Conservation (phyloP, 768 basidiomycete genomes). For the Suillus americanus region DNA sequence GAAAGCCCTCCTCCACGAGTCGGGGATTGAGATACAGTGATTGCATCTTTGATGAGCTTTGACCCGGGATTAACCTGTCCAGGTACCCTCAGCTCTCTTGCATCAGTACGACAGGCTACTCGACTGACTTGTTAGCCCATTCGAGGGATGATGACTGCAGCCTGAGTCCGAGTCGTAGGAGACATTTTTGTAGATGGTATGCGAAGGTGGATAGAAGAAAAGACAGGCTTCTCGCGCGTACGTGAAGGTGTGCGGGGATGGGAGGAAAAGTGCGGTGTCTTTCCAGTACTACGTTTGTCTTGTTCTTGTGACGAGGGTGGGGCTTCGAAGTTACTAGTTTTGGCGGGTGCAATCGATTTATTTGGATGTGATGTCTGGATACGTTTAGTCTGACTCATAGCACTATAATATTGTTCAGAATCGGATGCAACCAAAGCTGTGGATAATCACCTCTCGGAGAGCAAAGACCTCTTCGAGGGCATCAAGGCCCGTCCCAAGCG, state of each 20-base stretch:
- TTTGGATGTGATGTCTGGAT: conserved; percentile 16
- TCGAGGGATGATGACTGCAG: neutral
- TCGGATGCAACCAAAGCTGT: neutral
- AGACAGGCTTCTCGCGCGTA: neutral
- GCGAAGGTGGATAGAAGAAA: neutral
- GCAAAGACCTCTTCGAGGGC: conserved; percentile 64
- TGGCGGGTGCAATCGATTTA: conserved; percentile 16
- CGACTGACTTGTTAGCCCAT: conserved; percentile 5
- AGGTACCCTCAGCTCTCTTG: no score
- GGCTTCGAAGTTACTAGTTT: conserved; percentile 1
- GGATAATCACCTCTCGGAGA: conserved; percentile 39
- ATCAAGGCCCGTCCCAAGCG: conserved; percentile 46
- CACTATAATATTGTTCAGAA: neutral
- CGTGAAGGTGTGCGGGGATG: conserved; percentile 3
- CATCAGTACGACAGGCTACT: conserved; percentile 22
- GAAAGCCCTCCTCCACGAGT: no score
- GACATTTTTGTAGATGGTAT: neutral
- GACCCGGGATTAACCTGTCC: no score
- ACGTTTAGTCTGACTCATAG: conserved; percentile 29
- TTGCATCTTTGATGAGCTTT: no score
- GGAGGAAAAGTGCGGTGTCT: neutral
- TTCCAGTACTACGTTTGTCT: conserved; percentile 3
- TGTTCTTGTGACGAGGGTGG: conserved; percentile 4
- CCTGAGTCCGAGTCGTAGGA: neutral
- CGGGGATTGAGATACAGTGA: no score